Evolutionary conservation across 2,329 filamentous ascomycete species (phyloP).

Genomic region (Calonectria honghensis): DNA sequence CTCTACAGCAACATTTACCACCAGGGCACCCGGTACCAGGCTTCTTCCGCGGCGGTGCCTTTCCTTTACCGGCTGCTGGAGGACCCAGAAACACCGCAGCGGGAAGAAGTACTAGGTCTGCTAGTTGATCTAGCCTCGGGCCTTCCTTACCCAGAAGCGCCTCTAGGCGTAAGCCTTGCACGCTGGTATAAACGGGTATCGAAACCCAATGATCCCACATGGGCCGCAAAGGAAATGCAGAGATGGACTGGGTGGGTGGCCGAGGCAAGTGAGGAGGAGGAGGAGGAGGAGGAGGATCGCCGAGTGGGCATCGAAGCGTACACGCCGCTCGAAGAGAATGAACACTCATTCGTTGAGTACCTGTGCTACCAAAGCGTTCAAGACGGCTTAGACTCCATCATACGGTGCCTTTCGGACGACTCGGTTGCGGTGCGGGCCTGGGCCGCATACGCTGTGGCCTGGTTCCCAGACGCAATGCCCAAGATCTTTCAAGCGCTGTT

Average conservation of each 20-base stretch:
- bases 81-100: slow-evolving; percentile 15
- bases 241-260: not conserved
- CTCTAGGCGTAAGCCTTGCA: not conserved
- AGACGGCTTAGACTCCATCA: slow-evolving; percentile 2
- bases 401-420: not conserved
- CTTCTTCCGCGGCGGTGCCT: slow-evolving; percentile 16
- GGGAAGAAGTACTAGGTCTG: not conserved
- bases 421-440: not conserved
- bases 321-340: not conserved
- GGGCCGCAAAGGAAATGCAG: not conserved
- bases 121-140: not conserved
- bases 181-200: not conserved
- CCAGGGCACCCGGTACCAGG: slow-evolving; percentile 26
- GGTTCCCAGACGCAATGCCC: slow-evolving; percentile 6
- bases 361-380: slow-evolving; percentile 14
- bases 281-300: not conserved
- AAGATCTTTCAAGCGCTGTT: not conserved
- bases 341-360: not conserved
- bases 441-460: slow-evolving; percentile 18
- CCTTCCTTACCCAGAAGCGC: not conserved
- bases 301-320: not conserved
- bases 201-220: not conserved
- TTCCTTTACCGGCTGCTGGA: slow-evolving; percentile 26
- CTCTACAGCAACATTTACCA: slow-evolving; percentile 25
- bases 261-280: not conserved